These are phyloP conservation scores for Polytrichum formosum DNA, from an alignment of 225 moss, liverwort and hornwort species.

Conservation along the genomic window DNA sequence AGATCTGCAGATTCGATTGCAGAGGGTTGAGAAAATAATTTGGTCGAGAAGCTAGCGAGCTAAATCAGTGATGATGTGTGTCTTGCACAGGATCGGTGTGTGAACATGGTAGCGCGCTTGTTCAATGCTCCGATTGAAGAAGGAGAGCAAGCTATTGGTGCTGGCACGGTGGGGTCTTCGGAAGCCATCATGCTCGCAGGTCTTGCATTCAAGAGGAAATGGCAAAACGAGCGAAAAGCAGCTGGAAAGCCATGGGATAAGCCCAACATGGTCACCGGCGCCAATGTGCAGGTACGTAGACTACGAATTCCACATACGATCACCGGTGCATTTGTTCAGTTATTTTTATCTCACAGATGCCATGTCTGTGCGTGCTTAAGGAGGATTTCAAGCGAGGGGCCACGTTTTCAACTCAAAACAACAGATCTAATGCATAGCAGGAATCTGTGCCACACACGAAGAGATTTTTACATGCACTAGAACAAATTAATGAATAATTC, in stretches of 20 bases:
- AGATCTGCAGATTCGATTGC: too few relatives aligned
- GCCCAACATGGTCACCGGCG: slow-evolving; percentile 92
- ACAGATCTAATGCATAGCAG: too few relatives aligned
- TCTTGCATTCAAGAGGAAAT: slow-evolving; percentile 89
- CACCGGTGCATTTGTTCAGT: too few relatives aligned
- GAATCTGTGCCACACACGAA: too few relatives aligned
- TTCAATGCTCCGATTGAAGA: slow-evolving; percentile 71
- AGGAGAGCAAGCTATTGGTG: slow-evolving; percentile 64
- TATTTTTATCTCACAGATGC: too few relatives aligned
- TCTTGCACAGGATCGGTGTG: slow-evolving; percentile 66
- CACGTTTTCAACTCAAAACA: too few relatives aligned
- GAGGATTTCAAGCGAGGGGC: too few relatives aligned
- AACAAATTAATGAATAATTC: too few relatives aligned
- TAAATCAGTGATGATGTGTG: not conserved
- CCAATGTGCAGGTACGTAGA: slow-evolving; percentile 79
- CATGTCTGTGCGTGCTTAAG: too few relatives aligned
- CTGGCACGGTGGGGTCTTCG: slow-evolving; percentile 90
- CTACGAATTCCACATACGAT: not conserved
- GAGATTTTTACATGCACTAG: too few relatives aligned
- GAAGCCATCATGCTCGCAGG: slow-evolving; percentile 98
- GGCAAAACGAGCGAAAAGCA: slow-evolving; percentile 78
- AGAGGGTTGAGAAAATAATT: not conserved
- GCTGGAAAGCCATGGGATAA: slow-evolving; percentile 77
- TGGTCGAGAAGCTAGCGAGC: not conserved
- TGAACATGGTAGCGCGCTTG: slow-evolving; percentile 87